These are phyloP conservation scores for Paecilomyces variotii DNA, from an alignment of 2,329 filamentous ascomycete species.

Conservation along the genomic window DNA sequence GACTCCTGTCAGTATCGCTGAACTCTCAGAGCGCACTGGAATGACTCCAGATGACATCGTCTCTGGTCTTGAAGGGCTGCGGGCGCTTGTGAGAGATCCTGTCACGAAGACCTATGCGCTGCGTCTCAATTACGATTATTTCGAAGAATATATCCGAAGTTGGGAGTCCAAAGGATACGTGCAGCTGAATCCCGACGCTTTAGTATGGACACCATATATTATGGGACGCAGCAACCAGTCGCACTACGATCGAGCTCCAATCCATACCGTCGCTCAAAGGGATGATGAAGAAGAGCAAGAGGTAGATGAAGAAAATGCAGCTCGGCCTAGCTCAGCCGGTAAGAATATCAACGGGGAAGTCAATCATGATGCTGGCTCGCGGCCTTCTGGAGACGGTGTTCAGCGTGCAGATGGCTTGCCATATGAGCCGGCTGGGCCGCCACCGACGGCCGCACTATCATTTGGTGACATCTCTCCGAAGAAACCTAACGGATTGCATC, in stretches of 20 bases:
- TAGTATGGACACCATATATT: slow-evolving; percentile 94
- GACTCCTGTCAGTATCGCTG: slow-evolving; percentile 46
- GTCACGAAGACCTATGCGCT: slow-evolving; percentile 83
- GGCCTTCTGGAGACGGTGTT: slow-evolving; percentile 4
- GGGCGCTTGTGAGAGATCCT: slow-evolving; percentile 83
- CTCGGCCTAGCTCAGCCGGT: slow-evolving; percentile 6
- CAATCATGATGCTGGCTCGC: slow-evolving; percentile 2
- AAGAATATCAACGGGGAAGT: slow-evolving; percentile 5
- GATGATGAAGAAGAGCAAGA: slow-evolving; percentile 56
- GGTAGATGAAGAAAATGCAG: slow-evolving; percentile 11
- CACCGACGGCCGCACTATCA: slow-evolving; percentile 24
- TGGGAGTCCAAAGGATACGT: slow-evolving; percentile 88
- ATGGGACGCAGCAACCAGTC: slow-evolving; percentile 82
- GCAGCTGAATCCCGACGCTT: slow-evolving; percentile 66
- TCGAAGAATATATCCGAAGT: slow-evolving; percentile 76
- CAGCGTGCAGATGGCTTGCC: slow-evolving; percentile 7
- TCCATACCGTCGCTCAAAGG: slow-evolving; percentile 80
- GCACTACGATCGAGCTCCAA: slow-evolving; percentile 72
- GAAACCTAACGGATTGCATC: slow-evolving; percentile 19
- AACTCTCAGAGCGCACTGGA: slow-evolving; percentile 71
- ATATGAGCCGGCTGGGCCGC: slow-evolving; percentile 25
- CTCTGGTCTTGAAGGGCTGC: slow-evolving; percentile 80
- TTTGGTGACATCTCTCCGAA: slow-evolving; percentile 7
- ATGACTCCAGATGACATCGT: slow-evolving; percentile 97
- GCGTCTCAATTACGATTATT: slow-evolving; percentile 76